phyloP scores from a whole-genome alignment of 768 basidiomycete genomes.

The Leccinum olivaceopallidum region DNA sequence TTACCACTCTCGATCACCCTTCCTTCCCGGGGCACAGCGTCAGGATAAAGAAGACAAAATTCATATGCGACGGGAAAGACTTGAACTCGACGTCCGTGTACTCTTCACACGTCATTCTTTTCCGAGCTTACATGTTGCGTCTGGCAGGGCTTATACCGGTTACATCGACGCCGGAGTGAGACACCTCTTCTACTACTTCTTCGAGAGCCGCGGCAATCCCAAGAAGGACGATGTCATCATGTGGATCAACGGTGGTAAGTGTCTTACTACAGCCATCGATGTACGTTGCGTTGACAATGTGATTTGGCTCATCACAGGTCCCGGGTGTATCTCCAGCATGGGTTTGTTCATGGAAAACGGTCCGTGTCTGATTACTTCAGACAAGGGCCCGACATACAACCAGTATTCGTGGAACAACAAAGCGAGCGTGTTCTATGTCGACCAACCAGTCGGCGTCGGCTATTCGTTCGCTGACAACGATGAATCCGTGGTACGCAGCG shows the following conservation, averaged over 20 bases:
- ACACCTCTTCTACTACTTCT: slow-evolving; percentile 64
- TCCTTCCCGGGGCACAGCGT: slow-evolving; percentile 42
- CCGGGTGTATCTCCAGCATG: too few species aligned
- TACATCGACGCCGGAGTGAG: slow-evolving; percentile 65
- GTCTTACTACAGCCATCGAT: too few species aligned
- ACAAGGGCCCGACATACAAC: too few species aligned
- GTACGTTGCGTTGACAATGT: too few species aligned
- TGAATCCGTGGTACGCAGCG: too few species aligned
- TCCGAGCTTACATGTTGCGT: neutral
- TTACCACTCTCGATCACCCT: slow-evolving; percentile 41
- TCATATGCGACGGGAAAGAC: slow-evolving; percentile 9
- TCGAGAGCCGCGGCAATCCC: slow-evolving; percentile 61
- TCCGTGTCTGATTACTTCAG: too few species aligned
- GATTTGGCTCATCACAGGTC: too few species aligned
- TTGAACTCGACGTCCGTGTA: slow-evolving; percentile 31
- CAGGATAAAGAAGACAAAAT: slow-evolving; percentile 39
- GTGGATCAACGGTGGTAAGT: slow-evolving; percentile 30
- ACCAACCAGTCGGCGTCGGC: too few species aligned
- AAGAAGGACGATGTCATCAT: slow-evolving; percentile 57
- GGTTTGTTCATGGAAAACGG: too few species aligned
- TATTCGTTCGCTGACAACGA: too few species aligned
- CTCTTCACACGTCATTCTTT: neutral
- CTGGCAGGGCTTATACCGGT: slow-evolving; percentile 54
- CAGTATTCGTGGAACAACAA: too few species aligned
- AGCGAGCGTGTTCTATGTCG: too few species aligned